Conservation (phyloP, 1,284 basidiomycete species). For the Cryptococcus sp. region DNA sequence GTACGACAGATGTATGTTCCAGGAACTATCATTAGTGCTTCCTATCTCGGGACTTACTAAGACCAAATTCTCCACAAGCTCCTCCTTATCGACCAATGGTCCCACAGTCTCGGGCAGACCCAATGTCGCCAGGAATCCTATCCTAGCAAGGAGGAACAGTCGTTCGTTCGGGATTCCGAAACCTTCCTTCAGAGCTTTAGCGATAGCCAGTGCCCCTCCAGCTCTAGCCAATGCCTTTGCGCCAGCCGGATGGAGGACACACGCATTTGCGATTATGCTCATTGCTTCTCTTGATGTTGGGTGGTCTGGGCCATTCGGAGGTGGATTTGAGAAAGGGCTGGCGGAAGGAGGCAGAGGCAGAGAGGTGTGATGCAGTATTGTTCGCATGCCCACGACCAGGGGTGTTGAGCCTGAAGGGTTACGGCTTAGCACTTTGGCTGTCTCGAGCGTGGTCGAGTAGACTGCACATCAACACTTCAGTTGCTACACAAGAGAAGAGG, state of each 20-base stretch:
- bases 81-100: slow-evolving; percentile 34
- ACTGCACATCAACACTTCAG: slow-evolving; percentile 10
- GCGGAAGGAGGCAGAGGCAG: not conserved
- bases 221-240: slow-evolving; percentile 20
- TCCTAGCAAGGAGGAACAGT: slow-evolving; percentile 37
- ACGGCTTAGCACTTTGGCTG: slow-evolving; percentile 71
- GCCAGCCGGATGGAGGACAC: slow-evolving; percentile 30
- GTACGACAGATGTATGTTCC: slow-evolving; percentile 8
- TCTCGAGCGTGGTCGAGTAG: slow-evolving; percentile 56
- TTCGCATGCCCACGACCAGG: not conserved
- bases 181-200: slow-evolving; percentile 19
- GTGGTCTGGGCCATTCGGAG: not conserved
- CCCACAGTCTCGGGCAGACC: slow-evolving; percentile 26
- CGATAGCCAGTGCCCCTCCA: slow-evolving; percentile 24
- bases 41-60: slow-evolving; percentile 23
- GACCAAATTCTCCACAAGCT: slow-evolving; percentile 27
- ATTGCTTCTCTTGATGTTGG: slow-evolving; percentile 29
- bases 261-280: slow-evolving; percentile 33
- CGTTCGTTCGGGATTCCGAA: slow-evolving; percentile 8
- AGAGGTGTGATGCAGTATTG: not conserved
- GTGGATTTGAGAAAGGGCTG: not conserved
- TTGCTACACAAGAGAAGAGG: not conserved
- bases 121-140: slow-evolving; percentile 41
- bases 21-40: slow-evolving; percentile 15
- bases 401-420: slow-evolving; percentile 57